These are phyloP conservation scores for Strigomonas culicis DNA, from an alignment of 208 protist genomes.

Conservation along the genomic window DNA sequence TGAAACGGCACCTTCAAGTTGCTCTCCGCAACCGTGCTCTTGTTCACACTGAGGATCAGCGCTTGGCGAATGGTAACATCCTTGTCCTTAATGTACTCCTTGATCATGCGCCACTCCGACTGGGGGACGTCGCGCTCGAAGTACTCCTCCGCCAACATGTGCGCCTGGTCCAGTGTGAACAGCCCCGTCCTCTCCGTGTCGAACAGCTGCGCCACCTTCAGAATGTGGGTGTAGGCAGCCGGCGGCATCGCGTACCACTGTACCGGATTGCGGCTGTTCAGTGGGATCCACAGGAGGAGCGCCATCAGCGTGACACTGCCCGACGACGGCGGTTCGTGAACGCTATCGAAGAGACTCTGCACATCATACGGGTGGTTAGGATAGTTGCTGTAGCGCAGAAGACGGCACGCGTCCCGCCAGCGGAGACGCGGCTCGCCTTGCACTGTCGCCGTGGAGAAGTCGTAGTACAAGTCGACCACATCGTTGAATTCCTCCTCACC, in stretches of 20 bases:
- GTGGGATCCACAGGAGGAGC: conserved; percentile 43
- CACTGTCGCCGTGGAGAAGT: conserved; percentile 29
- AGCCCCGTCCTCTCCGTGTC: conserved; percentile 50
- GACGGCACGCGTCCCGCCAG: conserved; percentile 47
- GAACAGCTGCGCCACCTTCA: conserved; percentile 46
- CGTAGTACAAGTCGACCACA: conserved; percentile 29
- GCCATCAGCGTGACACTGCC: conserved; percentile 39
- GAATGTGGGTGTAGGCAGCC: conserved; percentile 26
- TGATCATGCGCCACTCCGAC: conserved; percentile 37
- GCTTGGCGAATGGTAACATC: conserved; percentile 27
- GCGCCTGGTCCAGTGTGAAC: conserved; percentile 47
- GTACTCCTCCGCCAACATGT: conserved; percentile 52
- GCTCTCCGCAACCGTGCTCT: background rate
- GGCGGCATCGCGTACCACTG: conserved; percentile 49
- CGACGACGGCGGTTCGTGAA: conserved; percentile 19
- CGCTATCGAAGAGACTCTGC: conserved; percentile 43
- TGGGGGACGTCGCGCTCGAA: conserved; percentile 36
- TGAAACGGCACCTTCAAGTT: conserved; percentile 46
- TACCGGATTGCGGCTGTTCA: conserved; percentile 35
- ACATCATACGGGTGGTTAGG: conserved; percentile 57
- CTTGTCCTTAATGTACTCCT: conserved; percentile 24
- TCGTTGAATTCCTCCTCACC: conserved; percentile 31
- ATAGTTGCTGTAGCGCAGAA: conserved; percentile 62
- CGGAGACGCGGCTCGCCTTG: conserved; percentile 22
- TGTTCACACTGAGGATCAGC: conserved; percentile 15